Percentiles rank a stretch among this genome's conserved stretches.
phyloP scores from a whole-genome alignment of 1,284 basidiomycete genomes.

The Tranzscheliella williamsii region DNA sequence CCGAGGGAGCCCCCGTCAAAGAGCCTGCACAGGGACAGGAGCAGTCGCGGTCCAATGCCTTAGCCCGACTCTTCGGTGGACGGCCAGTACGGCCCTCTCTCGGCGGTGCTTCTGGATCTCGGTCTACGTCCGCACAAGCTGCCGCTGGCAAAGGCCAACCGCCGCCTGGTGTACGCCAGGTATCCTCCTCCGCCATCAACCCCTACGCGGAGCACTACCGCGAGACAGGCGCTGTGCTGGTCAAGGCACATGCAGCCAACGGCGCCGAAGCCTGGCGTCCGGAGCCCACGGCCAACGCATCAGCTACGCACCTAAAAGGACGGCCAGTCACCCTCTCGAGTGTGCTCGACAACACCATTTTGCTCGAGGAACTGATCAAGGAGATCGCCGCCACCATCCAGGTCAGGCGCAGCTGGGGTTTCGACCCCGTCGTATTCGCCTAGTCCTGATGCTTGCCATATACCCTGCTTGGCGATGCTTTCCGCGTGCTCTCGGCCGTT shows the following conservation, averaged over 20 bases:
- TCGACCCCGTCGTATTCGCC: slow-evolving; percentile 66
- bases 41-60: slow-evolving; percentile 18
- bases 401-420: slow-evolving; percentile 79
- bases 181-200: slow-evolving; percentile 31
- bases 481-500: no score
- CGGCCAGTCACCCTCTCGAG: slow-evolving; percentile 73
- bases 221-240: slow-evolving; percentile 71
- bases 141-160: neutral
- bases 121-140: neutral
- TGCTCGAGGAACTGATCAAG: slow-evolving; percentile 93
- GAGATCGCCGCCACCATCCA: slow-evolving; percentile 86
- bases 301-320: slow-evolving; percentile 1
- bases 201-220: slow-evolving; percentile 74
- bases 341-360: slow-evolving; percentile 89
- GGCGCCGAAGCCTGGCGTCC: slow-evolving; percentile 15
- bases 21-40: no score
- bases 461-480: no score
- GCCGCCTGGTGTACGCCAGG: slow-evolving; percentile 6
- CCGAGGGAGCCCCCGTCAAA: neutral
- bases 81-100: slow-evolving; percentile 10
- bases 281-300: slow-evolving; percentile 1
- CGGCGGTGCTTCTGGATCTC: neutral
- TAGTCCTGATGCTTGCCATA: no score
- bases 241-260: slow-evolving; percentile 72
- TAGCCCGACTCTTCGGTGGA: slow-evolving; percentile 32